Percentiles rank a stretch among this genome's conserved stretches.
Evolutionary conservation across 2,329 filamentous ascomycete species (phyloP).

Genomic region (Lasiodiplodia citricola): DNA sequence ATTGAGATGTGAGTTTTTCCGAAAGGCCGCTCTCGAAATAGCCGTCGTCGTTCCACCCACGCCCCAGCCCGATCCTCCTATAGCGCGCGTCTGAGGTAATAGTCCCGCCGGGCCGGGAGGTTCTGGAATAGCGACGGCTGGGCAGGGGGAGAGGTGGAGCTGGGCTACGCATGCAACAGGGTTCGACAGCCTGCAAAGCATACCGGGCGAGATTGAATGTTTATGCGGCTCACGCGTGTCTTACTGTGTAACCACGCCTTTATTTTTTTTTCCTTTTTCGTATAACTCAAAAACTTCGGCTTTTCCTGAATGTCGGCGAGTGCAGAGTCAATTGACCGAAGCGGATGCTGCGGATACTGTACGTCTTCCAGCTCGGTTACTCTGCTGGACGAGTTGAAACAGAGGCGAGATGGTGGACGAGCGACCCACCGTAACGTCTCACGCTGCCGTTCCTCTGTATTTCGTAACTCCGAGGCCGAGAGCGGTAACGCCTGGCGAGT

Average conservation of each 20-base stretch:
- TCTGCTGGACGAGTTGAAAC: neutral
- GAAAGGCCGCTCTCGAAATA: neutral
- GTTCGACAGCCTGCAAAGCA: neutral
- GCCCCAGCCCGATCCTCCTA: neutral
- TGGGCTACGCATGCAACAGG: neutral
- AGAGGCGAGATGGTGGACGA: neutral
- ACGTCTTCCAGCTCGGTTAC: neutral
- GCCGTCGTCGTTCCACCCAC: neutral
- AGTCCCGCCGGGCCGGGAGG: neutral
- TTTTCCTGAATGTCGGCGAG: neutral
- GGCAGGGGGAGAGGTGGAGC: neutral
- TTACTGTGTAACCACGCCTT: neutral
- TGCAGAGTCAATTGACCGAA: neutral
- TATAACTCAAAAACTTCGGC: neutral
- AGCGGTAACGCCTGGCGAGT: neutral
- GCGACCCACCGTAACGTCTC: neutral
- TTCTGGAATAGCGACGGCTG: neutral
- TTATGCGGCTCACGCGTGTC: neutral
- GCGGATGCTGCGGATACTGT: neutral
- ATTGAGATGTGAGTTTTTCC: neutral
- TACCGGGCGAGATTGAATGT: neutral
- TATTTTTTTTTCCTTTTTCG: neutral
- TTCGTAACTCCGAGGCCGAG: neutral
- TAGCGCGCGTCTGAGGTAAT: neutral
- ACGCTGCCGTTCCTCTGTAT: neutral